A percentile compares a stretch with the other conserved stretches of the same genome.
phyloP scores from a whole-genome alignment of 139 green algal species.

The Chlamydomonas incerta region DNA sequence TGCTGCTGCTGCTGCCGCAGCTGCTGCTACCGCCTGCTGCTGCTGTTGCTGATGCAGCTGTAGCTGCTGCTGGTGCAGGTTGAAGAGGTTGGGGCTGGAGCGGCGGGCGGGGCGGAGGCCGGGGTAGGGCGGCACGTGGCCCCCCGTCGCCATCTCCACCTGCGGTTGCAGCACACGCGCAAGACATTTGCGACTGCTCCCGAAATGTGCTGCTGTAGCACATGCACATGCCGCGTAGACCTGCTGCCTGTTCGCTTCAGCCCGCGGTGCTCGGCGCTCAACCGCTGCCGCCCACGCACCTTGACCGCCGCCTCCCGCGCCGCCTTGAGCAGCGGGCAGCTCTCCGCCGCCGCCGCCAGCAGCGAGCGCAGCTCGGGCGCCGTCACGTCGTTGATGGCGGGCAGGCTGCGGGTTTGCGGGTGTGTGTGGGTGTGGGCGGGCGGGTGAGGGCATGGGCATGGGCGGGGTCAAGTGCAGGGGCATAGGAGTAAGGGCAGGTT shows the following conservation, averaged over 20 bases:
- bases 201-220: no score
- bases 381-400: conserved; percentile 99
- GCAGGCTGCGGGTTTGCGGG: conserved; percentile 65
- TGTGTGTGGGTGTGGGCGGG: no score
- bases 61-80: neutral
- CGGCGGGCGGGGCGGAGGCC: conserved; percentile 15
- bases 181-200: no score
- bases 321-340: conserved; percentile 71
- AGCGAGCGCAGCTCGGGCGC: conserved; percentile 80
- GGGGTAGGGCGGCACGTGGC: conserved; percentile 49
- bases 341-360: conserved; percentile 59
- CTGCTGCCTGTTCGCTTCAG: no score
- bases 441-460: no score
- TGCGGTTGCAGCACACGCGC: no score
- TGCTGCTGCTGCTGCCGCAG: neutral
- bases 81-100: conserved; percentile 4
- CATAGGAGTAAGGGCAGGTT: no score
- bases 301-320: conserved; percentile 67
- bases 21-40: neutral
- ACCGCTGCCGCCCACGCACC: neutral
- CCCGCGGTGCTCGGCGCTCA: neutral
- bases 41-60: neutral
- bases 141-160: conserved; percentile 11
- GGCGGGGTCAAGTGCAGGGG: no score
- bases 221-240: no score